Evolutionary conservation across 2,329 filamentous ascomycete species (phyloP).

Genomic region (Xylaria hypoxylon): DNA sequence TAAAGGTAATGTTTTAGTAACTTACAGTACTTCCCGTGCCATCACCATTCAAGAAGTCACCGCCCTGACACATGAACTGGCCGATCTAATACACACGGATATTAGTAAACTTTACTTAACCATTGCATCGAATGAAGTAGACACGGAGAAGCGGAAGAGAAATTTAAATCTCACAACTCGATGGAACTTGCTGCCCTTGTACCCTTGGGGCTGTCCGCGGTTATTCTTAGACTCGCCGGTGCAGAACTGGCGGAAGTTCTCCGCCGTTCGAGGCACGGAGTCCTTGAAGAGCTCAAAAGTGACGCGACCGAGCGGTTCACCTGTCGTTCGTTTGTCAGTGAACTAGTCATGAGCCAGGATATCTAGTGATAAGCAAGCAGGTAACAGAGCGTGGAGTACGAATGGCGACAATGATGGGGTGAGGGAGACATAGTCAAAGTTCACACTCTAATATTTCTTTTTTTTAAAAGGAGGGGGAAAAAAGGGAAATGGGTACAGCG

Average conservation of each 20-base stretch:
- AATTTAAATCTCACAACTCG: slow-evolving; percentile 79
- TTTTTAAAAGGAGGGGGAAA: background rate
- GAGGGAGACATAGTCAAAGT: slow-evolving; percentile 4
- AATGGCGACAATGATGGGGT: background rate
- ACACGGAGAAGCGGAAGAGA: background rate
- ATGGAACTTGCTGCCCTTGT: slow-evolving; percentile 95
- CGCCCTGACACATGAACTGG: slow-evolving; percentile 97
- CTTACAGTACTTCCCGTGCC: slow-evolving; percentile 80
- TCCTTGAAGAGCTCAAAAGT: slow-evolving; percentile 92
- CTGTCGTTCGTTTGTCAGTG: slow-evolving; percentile 57
- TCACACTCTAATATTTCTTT: no score
- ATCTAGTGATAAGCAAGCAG: no score
- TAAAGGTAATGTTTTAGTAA: background rate
- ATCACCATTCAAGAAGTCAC: slow-evolving; percentile 94
- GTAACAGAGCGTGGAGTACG: background rate
- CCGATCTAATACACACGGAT: slow-evolving; percentile 74
- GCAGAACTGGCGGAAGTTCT: slow-evolving; percentile 98
- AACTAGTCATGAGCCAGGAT: background rate
- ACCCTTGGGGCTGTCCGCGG: slow-evolving; percentile 84
- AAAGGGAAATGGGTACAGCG: background rate
- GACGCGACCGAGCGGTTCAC: slow-evolving; percentile 86
- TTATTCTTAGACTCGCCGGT: slow-evolving; percentile 89
- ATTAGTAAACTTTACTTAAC: background rate
- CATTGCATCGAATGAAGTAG: background rate
- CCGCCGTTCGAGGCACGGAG: slow-evolving; percentile 85